These are phyloP conservation scores for Huntiella savannae DNA, from an alignment of 2,329 filamentous ascomycete genomes.

Conservation along the genomic window DNA sequence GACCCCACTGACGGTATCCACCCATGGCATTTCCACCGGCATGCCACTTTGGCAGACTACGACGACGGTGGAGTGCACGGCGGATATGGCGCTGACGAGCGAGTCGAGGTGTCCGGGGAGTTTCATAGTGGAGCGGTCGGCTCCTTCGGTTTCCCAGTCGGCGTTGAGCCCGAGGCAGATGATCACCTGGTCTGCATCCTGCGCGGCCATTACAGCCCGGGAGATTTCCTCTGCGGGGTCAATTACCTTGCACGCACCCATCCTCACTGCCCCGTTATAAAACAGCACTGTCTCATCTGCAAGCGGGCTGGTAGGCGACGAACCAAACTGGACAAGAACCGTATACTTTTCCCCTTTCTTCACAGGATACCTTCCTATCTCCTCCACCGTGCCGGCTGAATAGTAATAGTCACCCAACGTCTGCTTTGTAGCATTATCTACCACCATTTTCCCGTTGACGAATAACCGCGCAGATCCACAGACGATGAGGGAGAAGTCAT, in stretches of 20 bases:
- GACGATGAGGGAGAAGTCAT: conserved; percentile 48
- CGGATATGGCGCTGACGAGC: conserved; percentile 46
- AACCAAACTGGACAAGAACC: conserved; percentile 39
- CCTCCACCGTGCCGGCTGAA: conserved; percentile 43
- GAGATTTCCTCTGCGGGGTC: conserved; percentile 40
- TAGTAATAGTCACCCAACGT: conserved; percentile 44
- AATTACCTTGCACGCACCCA: conserved; percentile 41
- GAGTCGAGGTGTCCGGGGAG: conserved; percentile 55
- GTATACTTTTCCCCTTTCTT: conserved; percentile 40
- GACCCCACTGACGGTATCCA: conserved; percentile 29
- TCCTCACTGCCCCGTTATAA: conserved; percentile 39
- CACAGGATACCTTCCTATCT: conserved; percentile 37
- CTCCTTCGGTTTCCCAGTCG: conserved; percentile 66
- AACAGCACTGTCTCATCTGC: conserved; percentile 30
- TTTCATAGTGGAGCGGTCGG: conserved; percentile 60
- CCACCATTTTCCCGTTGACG: conserved; percentile 40
- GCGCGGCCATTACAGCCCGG: conserved; percentile 48
- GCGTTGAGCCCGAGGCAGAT: conserved; percentile 60
- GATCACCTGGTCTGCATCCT: conserved; percentile 55
- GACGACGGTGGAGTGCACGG: conserved; percentile 47
- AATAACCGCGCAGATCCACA: conserved; percentile 46
- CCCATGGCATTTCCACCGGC: conserved; percentile 55
- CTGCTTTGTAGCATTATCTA: conserved; percentile 49
- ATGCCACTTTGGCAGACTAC: conserved; percentile 65
- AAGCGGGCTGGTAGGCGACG: conserved; percentile 37